Conservation (phyloP, 495 filamentous ascomycete genomes). For the Lophiotrema nucula region DNA sequence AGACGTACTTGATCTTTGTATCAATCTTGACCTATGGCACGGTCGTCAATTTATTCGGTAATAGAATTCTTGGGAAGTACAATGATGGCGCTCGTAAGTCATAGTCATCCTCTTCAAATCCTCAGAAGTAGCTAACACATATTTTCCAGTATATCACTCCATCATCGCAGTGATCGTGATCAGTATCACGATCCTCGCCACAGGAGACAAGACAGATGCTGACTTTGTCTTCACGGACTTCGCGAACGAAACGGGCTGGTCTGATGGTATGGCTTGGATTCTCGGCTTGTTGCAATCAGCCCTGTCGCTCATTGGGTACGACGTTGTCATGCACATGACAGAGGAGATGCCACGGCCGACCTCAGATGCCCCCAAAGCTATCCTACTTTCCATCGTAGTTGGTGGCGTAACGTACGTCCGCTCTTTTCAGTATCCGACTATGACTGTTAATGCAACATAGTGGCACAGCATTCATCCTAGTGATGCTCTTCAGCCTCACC, state of each 20-base stretch:
- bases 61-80: background rate
- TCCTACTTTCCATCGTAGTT: conserved; percentile 1
- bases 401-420: conserved; percentile 6
- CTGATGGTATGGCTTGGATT: conserved; percentile 22
- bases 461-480: conserved; percentile 8
- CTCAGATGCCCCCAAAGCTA: conserved; percentile 5
- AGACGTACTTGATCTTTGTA: conserved; percentile 12
- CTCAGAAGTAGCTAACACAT: background rate
- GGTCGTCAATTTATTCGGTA: conserved; percentile 2
- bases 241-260: conserved; percentile 57
- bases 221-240: conserved; percentile 48
- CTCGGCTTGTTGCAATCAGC: conserved; percentile 3
- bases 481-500: conserved; percentile 8
- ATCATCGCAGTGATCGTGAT: conserved; percentile 64
- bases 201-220: conserved; percentile 43
- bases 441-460: background rate
- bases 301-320: conserved; percentile 1
- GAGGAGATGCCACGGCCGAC: conserved; percentile 2
- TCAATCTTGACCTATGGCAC: conserved; percentile 6
- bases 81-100: conserved; percentile 10
- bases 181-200: conserved; percentile 56
- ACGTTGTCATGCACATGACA: conserved; percentile 15
- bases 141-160: background rate
- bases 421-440: background rate
- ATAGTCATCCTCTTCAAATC: background rate